A percentile compares a stretch with the other conserved stretches of the same genome.
Evolutionary conservation across 225 moss, liverwort and hornwort species (phyloP).

Genomic region (Polytrichum formosum): DNA sequence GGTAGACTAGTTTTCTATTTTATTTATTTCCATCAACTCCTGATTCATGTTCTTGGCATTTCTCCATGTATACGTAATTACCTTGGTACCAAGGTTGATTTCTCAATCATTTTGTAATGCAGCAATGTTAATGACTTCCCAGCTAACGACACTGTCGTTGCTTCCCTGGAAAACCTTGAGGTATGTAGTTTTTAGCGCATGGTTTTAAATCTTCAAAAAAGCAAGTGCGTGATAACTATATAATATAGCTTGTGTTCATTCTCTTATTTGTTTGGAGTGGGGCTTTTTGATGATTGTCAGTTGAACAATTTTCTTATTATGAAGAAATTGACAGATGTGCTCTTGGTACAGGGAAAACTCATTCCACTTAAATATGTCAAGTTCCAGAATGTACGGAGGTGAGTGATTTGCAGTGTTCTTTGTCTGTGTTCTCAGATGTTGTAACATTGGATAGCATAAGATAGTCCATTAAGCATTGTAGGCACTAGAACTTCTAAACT

Average conservation of each 20-base stretch:
- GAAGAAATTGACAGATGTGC: background rate
- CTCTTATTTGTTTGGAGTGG: too few species aligned
- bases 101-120: slow-evolving; percentile 21
- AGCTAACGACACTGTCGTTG: slow-evolving; percentile 63
- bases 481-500: too few species aligned
- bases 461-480: too few species aligned
- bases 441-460: too few species aligned
- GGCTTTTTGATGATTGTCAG: too few species aligned
- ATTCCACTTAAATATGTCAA: slow-evolving; percentile 94
- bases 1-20: slow-evolving; percentile 23
- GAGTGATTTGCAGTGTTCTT: slow-evolving; percentile 3
- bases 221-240: too few species aligned
- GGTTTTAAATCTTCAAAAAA: too few species aligned
- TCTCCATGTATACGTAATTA: too few species aligned
- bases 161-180: slow-evolving; percentile 89
- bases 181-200: slow-evolving; percentile 23
- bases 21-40: background rate
- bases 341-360: slow-evolving; percentile 77
- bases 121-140: slow-evolving; percentile 95
- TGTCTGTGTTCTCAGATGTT: too few species aligned
- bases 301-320: background rate
- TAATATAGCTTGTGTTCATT: too few species aligned
- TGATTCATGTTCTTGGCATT: too few species aligned
- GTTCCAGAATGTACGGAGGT: slow-evolving; percentile 98
- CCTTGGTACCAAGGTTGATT: too few species aligned